Conservation (phyloP, 2,329 filamentous ascomycete genomes). For the Penicillium occitanis region DNA sequence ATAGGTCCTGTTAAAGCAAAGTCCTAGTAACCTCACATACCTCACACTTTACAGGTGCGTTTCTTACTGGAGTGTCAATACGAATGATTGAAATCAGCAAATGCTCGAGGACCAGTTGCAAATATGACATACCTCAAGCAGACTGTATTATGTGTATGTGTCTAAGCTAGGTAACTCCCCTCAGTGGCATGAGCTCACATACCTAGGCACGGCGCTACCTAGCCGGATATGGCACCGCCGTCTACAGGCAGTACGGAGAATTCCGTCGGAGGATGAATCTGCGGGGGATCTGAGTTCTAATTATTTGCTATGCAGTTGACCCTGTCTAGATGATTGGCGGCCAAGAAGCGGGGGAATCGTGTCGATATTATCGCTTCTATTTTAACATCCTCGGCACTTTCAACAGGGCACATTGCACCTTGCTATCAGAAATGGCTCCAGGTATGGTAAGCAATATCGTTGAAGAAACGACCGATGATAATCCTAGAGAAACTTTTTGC, state of each 20-base stretch:
- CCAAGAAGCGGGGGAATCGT: not conserved
- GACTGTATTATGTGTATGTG: not conserved
- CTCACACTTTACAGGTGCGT: too few relatives aligned
- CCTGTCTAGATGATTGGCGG: not conserved
- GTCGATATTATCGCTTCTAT: not conserved
- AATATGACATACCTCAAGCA: not conserved
- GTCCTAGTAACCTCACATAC: too few relatives aligned
- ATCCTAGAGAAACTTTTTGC: not conserved
- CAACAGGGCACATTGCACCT: not conserved
- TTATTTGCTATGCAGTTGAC: not conserved
- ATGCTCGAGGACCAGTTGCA: not conserved
- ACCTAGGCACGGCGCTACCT: too few relatives aligned
- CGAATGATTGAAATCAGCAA: too few relatives aligned
- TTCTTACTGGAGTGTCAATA: too few relatives aligned
- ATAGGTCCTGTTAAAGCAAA: too few relatives aligned
- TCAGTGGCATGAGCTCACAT: too few relatives aligned
- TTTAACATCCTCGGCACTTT: not conserved
- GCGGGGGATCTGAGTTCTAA: not conserved
- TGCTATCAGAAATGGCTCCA: not conserved
- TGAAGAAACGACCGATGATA: not conserved
- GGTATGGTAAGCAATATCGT: not conserved
- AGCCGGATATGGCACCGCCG: not conserved
- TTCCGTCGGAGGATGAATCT: not conserved
- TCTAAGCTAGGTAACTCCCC: not conserved
- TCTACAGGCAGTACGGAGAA: not conserved